Percentiles rank a stretch among this genome's conserved stretches.
Evolutionary conservation across 2,329 filamentous ascomycete species (phyloP).

Genomic region (Colletotrichum sp.): DNA sequence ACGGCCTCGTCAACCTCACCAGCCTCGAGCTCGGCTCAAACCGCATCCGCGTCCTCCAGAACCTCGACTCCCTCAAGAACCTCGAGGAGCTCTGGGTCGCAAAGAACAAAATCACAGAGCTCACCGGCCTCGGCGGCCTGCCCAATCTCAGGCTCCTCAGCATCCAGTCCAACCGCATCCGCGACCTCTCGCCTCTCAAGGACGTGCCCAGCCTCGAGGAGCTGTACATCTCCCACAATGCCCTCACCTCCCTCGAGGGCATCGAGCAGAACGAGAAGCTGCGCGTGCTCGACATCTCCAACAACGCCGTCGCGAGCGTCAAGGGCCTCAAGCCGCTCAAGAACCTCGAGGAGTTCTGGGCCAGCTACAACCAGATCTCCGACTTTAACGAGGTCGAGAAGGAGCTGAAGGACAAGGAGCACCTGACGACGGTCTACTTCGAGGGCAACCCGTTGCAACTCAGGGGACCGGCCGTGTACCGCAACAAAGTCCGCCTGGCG

Average conservation of each 20-base stretch:
- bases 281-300: constrained; percentile 84
- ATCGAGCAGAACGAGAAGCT: constrained; percentile 72
- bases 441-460: constrained; percentile 92
- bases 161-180: constrained; percentile 94
- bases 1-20: constrained; percentile 74
- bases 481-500: constrained; percentile 90
- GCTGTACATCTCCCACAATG: constrained; percentile 94
- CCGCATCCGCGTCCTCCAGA: constrained; percentile 86
- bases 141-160: constrained; percentile 85
- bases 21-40: constrained; percentile 94
- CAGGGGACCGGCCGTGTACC: constrained; percentile 80
- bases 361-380: constrained; percentile 81
- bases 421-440: constrained; percentile 90
- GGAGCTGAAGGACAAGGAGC: constrained; percentile 77
- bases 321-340: constrained; percentile 71
- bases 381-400: constrained; percentile 86
- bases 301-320: constrained; percentile 81
- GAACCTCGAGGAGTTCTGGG: constrained; percentile 91
- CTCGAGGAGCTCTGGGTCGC: constrained; percentile 93
- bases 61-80: constrained; percentile 76
- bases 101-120: constrained; percentile 93
- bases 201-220: constrained; percentile 81
- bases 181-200: constrained; percentile 76
- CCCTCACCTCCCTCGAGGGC: constrained; percentile 78
- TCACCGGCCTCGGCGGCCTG: constrained; percentile 77